phyloP scores from a whole-genome alignment of 352 stramenopile species.

The Phytophthora pistaciae region DNA sequence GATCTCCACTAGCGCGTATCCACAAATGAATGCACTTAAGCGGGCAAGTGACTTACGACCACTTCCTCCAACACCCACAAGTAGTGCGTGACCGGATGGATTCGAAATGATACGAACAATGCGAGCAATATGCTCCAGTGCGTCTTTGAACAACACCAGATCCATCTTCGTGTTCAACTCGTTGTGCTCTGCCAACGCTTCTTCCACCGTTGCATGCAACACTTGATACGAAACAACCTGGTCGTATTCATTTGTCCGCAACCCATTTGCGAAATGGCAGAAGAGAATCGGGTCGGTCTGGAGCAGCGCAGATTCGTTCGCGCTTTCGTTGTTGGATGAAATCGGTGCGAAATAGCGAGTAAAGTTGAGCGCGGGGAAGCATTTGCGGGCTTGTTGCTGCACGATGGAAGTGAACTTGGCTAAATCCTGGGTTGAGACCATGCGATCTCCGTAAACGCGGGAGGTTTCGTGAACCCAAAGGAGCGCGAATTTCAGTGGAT shows the following conservation, averaged over 20 bases:
- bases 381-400: constrained; percentile 93
- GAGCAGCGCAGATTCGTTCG: constrained; percentile 32
- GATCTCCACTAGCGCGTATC: constrained; percentile 90
- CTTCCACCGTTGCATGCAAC: constrained; percentile 83
- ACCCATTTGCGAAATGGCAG: constrained; percentile 92
- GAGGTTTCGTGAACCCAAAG: constrained; percentile 98
- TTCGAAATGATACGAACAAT: constrained; percentile 97
- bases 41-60: constrained; percentile 94
- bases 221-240: constrained; percentile 82
- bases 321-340: constrained; percentile 20
- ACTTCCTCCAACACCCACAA: constrained; percentile 94
- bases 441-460: constrained; percentile 95
- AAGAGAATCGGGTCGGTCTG: constrained; percentile 92
- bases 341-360: constrained; percentile 88
- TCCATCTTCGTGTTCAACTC: constrained; percentile 94
- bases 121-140: constrained; percentile 94
- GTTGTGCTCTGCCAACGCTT: constrained; percentile 95
- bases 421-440: constrained; percentile 88
- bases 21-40: constrained; percentile 93
- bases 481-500: constrained; percentile 91
- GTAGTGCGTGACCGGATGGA: constrained; percentile 92
- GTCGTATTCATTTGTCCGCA: constrained; percentile 93
- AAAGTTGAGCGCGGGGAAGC: constrained; percentile 93
- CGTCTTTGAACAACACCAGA: constrained; percentile 97
- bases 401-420: constrained; percentile 89